Conservation (phyloP, 2,329 filamentous ascomycete genomes). For the Tolypocladium ophioglossoides region DNA sequence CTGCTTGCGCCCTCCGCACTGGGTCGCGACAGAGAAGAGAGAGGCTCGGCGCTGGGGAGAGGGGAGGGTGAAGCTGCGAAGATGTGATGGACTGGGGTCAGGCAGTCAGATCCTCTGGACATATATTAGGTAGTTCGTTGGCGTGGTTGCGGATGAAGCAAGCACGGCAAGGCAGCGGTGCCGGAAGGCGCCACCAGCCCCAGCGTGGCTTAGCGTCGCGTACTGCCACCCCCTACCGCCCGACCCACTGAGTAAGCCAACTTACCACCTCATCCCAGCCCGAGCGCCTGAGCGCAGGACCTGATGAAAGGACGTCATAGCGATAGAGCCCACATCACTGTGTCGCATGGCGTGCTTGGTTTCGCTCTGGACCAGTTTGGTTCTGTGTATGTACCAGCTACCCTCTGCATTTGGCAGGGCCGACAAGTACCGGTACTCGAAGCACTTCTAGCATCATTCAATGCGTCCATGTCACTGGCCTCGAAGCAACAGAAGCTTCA, state of each 20-base stretch:
- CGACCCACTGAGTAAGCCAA: neutral
- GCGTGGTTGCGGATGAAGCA: no score
- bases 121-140: no score
- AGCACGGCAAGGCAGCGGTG: neutral
- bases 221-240: neutral
- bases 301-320: neutral
- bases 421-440: slow-evolving; percentile 24
- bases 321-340: neutral
- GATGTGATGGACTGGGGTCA: neutral
- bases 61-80: neutral
- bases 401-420: slow-evolving; percentile 16
- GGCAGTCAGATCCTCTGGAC: neutral
- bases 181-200: neutral
- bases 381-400: no score
- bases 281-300: no score
- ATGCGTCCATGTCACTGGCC: neutral
- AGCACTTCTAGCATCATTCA: slow-evolving; percentile 6
- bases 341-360: no score
- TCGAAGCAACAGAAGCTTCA: neutral
- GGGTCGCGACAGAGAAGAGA: neutral
- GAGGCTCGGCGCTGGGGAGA: neutral
- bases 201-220: slow-evolving; percentile 2
- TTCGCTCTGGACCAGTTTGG: no score
- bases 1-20: neutral
- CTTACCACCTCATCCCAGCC: no score